Evolutionary conservation across 495 filamentous ascomycete species (phyloP), one percentile per base, ranked within the genome.

Genomic region (Margaritispora aquatica): DNA sequence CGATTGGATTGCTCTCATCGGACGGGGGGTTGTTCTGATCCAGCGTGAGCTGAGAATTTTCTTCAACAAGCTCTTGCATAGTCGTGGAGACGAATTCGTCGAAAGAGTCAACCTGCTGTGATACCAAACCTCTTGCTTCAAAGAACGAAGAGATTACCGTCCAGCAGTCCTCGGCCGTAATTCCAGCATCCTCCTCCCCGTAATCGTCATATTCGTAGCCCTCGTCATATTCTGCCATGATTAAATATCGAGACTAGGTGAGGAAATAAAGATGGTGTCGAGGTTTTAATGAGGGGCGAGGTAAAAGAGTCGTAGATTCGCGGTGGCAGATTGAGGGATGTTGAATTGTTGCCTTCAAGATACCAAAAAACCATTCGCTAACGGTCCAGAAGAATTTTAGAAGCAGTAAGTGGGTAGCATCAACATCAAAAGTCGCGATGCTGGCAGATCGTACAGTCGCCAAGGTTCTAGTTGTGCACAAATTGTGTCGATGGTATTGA

Each of bases 51-150:
- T 87, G 80, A 31, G 87, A 87, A 68, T 96, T 92, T 69, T 97
- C 94, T 56, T 88, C 84, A 24, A 97, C 85, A 55, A 97, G 80
- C 61, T 96, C 89, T 63, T 96, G 90, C 76, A 97, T 92, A 0
- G 94, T 96, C 2, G 87, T 89, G 31, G 83, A 82, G 50, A 93
- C 88, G 68, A 99, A 99, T 68, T 97, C 92, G 75, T 99, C 89
- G 77, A 96, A 99, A 1, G 94, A 99, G 70, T 97, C 92, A 59
- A 97, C 82, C 75, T 99, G 94, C 70, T 97, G 95, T 2, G 95
- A 96, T 11, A 97, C 95, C 21, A 99, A 82, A 66, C 95, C 93
- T 74, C 97, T 97, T 48, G 78, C 77, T 60, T 96, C 90, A 75
- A 99, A 97, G 77, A 97, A 97, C 1, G 95, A 87, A 26, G 88